Conservation (phyloP, 805 yeast genomes). For the Gaillardinia entomophila region DNA sequence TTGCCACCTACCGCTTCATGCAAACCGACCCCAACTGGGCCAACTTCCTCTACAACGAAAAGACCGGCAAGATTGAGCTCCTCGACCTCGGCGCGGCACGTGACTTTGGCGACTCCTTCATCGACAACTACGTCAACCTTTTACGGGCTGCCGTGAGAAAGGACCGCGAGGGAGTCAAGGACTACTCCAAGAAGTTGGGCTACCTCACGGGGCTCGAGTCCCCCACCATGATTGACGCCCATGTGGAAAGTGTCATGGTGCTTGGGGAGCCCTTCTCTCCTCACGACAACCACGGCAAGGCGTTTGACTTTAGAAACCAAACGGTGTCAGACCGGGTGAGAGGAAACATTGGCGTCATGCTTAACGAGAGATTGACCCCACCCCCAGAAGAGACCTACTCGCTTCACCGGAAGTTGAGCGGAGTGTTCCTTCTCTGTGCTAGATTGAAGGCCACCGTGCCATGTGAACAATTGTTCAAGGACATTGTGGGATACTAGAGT, state of each 20-base stretch:
- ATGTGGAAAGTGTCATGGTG: constrained; percentile 82
- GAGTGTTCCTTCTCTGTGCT: constrained; percentile 87
- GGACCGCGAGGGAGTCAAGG: constrained; percentile 60
- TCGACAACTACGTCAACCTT: constrained; percentile 60
- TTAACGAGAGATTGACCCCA: constrained; percentile 85
- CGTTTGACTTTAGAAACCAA: constrained; percentile 73
- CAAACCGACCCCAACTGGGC: constrained; percentile 99
- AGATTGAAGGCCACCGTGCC: constrained; percentile 78
- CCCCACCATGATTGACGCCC: constrained; percentile 83
- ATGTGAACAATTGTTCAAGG: constrained; percentile 68
- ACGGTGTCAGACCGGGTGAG: constrained; percentile 93
- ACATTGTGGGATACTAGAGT: constrained; percentile 55
- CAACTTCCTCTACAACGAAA: constrained; percentile 76
- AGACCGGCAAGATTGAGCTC: constrained; percentile 71
- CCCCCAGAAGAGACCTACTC: constrained; percentile 99
- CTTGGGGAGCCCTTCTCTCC: constrained; percentile 88
- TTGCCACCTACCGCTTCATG: constrained; percentile 83
- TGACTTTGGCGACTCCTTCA: constrained; percentile 64
- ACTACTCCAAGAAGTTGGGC: constrained; percentile 69
- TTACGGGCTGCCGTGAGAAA: constrained; percentile 68
- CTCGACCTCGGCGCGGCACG: constrained; percentile 96
- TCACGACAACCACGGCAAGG: constrained; percentile 37
- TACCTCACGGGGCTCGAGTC: constrained; percentile 90
- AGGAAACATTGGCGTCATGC: constrained; percentile 81
- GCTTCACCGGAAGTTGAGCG: constrained; percentile 91